These are phyloP conservation scores for Micromonas commoda DNA, from an alignment of 139 green algal genomes.

Conservation along the genomic window DNA sequence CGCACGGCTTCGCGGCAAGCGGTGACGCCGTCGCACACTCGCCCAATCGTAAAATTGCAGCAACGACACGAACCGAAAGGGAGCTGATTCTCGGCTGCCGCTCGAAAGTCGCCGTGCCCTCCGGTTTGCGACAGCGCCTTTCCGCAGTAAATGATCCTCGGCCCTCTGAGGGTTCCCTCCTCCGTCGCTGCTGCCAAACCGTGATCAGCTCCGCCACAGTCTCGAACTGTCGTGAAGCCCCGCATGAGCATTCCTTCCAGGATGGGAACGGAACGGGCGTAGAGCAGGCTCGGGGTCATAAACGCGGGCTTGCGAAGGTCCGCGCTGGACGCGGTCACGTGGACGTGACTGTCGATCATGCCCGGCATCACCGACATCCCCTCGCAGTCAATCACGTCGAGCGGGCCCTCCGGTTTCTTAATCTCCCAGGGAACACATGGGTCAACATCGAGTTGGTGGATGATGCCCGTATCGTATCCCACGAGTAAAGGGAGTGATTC, in stretches of 20 bases:
- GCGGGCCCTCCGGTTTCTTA: too few relatives aligned
- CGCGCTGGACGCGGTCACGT: slow-evolving; percentile 53
- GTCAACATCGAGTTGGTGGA: too few relatives aligned
- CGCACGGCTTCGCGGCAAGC: slow-evolving; percentile 17
- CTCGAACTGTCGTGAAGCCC: slow-evolving; percentile 61
- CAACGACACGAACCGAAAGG: slow-evolving; percentile 37
- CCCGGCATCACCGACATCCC: slow-evolving; percentile 37
- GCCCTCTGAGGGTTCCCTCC: slow-evolving; percentile 51
- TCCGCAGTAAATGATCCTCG: slow-evolving; percentile 54
- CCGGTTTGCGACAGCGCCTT: slow-evolving; percentile 63
- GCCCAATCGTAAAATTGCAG: slow-evolving; percentile 48
- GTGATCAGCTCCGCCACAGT: slow-evolving; percentile 53
- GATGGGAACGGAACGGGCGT: slow-evolving; percentile 35
- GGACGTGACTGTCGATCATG: slow-evolving; percentile 53
- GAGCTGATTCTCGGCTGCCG: slow-evolving; percentile 42
- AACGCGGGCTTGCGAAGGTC: slow-evolving; percentile 47
- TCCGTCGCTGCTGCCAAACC: slow-evolving; percentile 57
- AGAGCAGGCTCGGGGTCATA: slow-evolving; percentile 45
- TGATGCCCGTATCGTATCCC: too few relatives aligned
- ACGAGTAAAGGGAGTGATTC: too few relatives aligned
- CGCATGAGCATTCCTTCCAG: slow-evolving; percentile 56
- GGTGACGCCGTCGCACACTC: slow-evolving; percentile 61
- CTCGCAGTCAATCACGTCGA: background rate
- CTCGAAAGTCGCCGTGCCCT: slow-evolving; percentile 59
- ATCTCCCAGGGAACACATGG: too few relatives aligned